phyloP scores from a whole-genome alignment of 495 filamentous ascomycete genomes.

The Sporormia fimetaria region DNA sequence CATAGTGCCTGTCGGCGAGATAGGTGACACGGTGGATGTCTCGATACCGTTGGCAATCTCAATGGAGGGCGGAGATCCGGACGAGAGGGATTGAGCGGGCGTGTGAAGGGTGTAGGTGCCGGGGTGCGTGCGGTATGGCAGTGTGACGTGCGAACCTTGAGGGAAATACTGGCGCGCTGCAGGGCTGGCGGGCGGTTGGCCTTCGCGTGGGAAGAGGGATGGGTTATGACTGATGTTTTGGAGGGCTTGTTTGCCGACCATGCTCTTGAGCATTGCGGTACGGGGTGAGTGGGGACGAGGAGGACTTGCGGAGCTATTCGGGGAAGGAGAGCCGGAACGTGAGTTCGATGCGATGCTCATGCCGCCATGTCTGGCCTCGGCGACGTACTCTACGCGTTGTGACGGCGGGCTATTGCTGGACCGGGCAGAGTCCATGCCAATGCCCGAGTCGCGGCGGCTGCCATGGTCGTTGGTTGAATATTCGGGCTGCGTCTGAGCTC shows the following conservation, averaged over 20 bases:
- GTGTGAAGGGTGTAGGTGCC: not conserved
- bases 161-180: not conserved
- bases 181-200: not conserved
- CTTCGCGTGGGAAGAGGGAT: not conserved
- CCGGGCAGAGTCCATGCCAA: no score
- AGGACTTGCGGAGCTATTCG: slow-evolving; percentile 9
- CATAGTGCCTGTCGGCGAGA: slow-evolving; percentile 11
- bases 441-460: no score
- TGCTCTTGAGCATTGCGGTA: slow-evolving; percentile 21
- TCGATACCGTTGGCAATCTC: slow-evolving; percentile 6
- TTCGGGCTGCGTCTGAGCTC: not conserved
- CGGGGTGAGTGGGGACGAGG: slow-evolving; percentile 8
- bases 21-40: not conserved
- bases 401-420: not conserved
- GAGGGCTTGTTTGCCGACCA: slow-evolving; percentile 12
- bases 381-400: not conserved
- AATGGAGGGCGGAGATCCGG: slow-evolving; percentile 1
- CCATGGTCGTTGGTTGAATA: no score
- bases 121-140: not conserved
- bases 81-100: not conserved
- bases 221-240: slow-evolving; percentile 4
- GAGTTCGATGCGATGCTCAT: not conserved
- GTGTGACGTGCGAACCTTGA: not conserved
- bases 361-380: not conserved
- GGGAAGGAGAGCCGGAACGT: not conserved